Evolutionary conservation across 1,284 basidiomycete species (phyloP).

Genomic region (Ganoderma leucocontextum): DNA sequence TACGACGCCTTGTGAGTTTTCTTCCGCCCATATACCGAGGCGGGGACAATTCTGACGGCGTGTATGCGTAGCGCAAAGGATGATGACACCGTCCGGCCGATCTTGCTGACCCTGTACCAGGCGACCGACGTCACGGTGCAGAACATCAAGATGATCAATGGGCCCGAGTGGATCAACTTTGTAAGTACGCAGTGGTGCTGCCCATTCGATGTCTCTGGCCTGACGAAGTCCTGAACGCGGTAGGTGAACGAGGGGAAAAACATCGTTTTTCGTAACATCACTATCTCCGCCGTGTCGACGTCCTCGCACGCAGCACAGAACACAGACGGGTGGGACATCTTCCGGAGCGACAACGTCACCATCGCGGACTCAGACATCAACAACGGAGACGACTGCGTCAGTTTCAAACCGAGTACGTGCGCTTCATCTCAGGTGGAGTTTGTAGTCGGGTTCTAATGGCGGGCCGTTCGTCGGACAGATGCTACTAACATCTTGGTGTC

Average conservation of each 20-base stretch:
- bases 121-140: slow-evolving; percentile 61
- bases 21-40: not conserved
- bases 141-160: slow-evolving; percentile 50
- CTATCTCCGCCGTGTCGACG: slow-evolving; percentile 48
- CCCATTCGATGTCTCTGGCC: too few species aligned
- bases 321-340: slow-evolving; percentile 73
- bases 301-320: slow-evolving; percentile 55
- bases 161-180: slow-evolving; percentile 65
- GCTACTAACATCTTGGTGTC: slow-evolving; percentile 52
- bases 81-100: slow-evolving; percentile 62
- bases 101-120: slow-evolving; percentile 68
- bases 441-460: not conserved
- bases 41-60: not conserved
- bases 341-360: slow-evolving; percentile 50
- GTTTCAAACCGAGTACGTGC: slow-evolving; percentile 54
- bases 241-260: slow-evolving; percentile 47
- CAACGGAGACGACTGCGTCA: slow-evolving; percentile 50
- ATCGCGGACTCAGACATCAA: slow-evolving; percentile 43
- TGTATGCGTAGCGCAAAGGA: slow-evolving; percentile 34
- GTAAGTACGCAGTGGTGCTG: too few species aligned
- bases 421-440: not conserved
- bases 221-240: too few species aligned
- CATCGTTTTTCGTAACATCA: slow-evolving; percentile 53
- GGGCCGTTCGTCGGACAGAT: slow-evolving; percentile 32
- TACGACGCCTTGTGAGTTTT: slow-evolving; percentile 60